Evolutionary conservation across 306 rosid genomes (phyloP).

Genomic region (Acacia confusa): DNA sequence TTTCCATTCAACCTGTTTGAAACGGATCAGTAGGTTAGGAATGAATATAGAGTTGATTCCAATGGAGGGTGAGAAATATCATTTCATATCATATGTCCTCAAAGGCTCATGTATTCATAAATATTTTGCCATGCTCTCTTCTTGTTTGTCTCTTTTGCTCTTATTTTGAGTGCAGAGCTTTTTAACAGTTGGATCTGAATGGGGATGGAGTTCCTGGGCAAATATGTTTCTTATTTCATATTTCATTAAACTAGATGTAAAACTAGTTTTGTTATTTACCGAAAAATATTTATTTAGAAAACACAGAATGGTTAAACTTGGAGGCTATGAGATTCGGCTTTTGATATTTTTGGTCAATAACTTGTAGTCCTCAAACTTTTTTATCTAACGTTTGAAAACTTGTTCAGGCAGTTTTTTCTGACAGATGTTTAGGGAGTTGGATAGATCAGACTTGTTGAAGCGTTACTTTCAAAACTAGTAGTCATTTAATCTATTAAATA

Average conservation of each 20-base stretch:
- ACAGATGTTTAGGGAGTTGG: not conserved
- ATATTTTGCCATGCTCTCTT: not conserved
- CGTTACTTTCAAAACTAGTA: not conserved
- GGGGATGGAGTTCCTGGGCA: not conserved
- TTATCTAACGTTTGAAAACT: not conserved
- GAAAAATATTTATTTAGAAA: not conserved
- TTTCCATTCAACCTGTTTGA: conserved; percentile 30
- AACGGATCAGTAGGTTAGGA: conserved; percentile 29
- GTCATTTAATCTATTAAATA: not conserved
- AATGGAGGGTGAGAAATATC: not conserved
- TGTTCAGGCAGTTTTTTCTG: not conserved
- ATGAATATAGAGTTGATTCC: not conserved
- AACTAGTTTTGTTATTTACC: not conserved
- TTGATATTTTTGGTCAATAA: conserved; percentile 5
- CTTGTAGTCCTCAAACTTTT: not conserved
- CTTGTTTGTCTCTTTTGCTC: not conserved
- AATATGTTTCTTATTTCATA: not conserved
- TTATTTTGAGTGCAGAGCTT: not conserved
- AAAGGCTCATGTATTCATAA: not conserved
- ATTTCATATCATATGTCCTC: not conserved
- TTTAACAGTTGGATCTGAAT: not conserved
- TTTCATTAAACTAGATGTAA: not conserved
- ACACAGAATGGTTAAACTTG: not conserved
- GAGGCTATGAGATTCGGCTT: not conserved
- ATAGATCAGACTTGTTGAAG: not conserved